These are phyloP conservation scores for Candida taoyuanica DNA, from an alignment of 805 yeast genomes.

Conservation along the genomic window DNA sequence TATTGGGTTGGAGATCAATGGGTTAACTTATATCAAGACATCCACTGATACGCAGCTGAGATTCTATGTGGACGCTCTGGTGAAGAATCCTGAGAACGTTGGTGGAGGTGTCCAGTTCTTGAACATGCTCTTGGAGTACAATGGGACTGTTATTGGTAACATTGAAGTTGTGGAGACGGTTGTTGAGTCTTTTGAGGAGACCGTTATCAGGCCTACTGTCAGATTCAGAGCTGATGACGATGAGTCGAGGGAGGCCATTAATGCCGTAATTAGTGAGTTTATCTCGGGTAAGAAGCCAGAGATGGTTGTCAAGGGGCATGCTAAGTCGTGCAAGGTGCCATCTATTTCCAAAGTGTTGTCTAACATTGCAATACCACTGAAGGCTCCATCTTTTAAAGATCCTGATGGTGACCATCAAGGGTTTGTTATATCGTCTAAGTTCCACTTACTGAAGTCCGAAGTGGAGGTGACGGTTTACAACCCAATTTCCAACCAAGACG, in stretches of 20 bases:
- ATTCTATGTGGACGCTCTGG: constrained; percentile 29
- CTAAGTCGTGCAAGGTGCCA: constrained; percentile 21
- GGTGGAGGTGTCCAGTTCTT: constrained; percentile 26
- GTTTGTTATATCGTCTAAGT: constrained; percentile 45
- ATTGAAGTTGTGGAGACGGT: constrained; percentile 25
- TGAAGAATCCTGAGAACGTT: constrained; percentile 32
- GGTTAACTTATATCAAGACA: constrained; percentile 25
- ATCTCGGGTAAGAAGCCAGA: constrained; percentile 36
- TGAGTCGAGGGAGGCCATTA: constrained; percentile 22
- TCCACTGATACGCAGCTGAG: constrained; percentile 26
- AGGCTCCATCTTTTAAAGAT: constrained; percentile 25
- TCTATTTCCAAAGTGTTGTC: constrained; percentile 25
- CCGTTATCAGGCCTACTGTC: constrained; percentile 14
- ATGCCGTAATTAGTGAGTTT: constrained; percentile 34
- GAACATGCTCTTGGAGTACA: constrained; percentile 28
- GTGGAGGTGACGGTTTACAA: constrained; percentile 50
- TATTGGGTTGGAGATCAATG: constrained; percentile 7
- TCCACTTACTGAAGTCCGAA: constrained; percentile 52
- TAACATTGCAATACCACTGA: constrained; percentile 26
- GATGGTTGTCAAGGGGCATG: constrained; percentile 29
- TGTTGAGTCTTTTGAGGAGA: constrained; percentile 18
- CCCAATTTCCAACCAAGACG: constrained; percentile 46
- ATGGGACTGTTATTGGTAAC: constrained; percentile 33
- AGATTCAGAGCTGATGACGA: constrained; percentile 21
- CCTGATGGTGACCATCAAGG: constrained; percentile 25